Evolutionary conservation across 345 rosid genomes (phyloP).

Genomic region (Erucastrum elatum): DNA sequence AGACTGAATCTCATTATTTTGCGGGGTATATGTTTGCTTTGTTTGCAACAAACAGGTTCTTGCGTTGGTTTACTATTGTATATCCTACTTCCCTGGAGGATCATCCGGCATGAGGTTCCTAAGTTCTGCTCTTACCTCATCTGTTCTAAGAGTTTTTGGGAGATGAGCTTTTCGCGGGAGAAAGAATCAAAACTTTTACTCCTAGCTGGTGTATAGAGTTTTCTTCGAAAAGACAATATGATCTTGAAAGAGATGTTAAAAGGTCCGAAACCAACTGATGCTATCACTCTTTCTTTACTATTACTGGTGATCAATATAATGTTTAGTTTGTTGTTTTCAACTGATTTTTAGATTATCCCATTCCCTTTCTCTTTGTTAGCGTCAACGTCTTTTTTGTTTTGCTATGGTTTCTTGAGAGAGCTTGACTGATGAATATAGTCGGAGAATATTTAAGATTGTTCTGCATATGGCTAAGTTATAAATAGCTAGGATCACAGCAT

Average conservation of each 20-base stretch:
- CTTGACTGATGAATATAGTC: not conserved
- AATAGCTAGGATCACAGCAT: no score
- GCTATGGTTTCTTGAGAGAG: conserved; percentile 18
- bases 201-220: conserved; percentile 3
- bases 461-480: not conserved
- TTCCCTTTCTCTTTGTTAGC: not conserved
- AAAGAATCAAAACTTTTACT: conserved; percentile 8
- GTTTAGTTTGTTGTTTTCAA: not conserved
- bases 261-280: not conserved
- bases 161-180: conserved; percentile 16
- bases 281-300: not conserved
- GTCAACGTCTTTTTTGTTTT: not conserved
- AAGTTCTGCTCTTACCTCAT: conserved; percentile 33
- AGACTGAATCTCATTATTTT: not conserved
- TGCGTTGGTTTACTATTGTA: conserved; percentile 41
- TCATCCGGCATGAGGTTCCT: conserved; percentile 43
- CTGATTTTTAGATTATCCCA: not conserved
- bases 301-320: not conserved
- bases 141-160: conserved; percentile 38
- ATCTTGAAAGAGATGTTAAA: not conserved
- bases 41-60: conserved; percentile 42
- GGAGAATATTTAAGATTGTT: not conserved
- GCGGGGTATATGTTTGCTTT: conserved; percentile 11
- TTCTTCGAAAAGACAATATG: not conserved
- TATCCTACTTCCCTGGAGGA: conserved; percentile 47